Evolutionary conservation across 2,329 filamentous ascomycete species (phyloP).

Genomic region (Diaporthe amygdali): DNA sequence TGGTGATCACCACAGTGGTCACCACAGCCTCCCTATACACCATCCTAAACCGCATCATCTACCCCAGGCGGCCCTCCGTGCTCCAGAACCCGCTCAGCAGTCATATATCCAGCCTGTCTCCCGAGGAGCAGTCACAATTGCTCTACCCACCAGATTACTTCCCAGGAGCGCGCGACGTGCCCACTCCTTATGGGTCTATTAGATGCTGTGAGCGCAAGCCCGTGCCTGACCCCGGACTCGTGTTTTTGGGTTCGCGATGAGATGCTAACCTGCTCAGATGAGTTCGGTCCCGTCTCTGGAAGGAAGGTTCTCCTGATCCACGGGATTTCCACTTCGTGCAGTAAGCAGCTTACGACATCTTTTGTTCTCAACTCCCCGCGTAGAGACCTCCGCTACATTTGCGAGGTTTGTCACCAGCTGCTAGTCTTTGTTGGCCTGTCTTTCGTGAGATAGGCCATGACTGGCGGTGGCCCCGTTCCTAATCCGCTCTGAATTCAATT

Average conservation of each 20-base stretch:
- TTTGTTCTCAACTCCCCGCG: neutral
- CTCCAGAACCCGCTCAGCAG: constrained; percentile 35
- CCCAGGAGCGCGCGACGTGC: constrained; percentile 71
- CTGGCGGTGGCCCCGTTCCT: neutral
- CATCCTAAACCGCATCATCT: neutral
- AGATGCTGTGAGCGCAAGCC: constrained; percentile 5
- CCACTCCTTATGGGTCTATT: constrained; percentile 49
- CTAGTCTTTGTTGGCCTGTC: neutral
- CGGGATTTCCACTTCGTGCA: constrained; percentile 80
- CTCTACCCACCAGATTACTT: constrained; percentile 75
- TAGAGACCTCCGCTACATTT: neutral
- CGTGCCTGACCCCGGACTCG: neutral
- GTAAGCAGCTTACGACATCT: neutral
- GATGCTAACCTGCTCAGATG: constrained; percentile 45
- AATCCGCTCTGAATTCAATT: neutral
- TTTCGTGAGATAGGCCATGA: too few relatives aligned
- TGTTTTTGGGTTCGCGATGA: neutral
- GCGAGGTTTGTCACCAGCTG: neutral
- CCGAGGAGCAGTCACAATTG: constrained; percentile 43
- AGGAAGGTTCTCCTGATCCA: constrained; percentile 78
- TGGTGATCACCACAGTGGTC: neutral
- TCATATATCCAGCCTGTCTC: constrained; percentile 40
- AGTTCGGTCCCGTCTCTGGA: constrained; percentile 77
- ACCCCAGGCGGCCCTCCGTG: neutral
- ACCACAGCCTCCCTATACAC: neutral